phyloP scores from a whole-genome alignment of 805 yeast species.

The Danielozyma ontarioensis region DNA sequence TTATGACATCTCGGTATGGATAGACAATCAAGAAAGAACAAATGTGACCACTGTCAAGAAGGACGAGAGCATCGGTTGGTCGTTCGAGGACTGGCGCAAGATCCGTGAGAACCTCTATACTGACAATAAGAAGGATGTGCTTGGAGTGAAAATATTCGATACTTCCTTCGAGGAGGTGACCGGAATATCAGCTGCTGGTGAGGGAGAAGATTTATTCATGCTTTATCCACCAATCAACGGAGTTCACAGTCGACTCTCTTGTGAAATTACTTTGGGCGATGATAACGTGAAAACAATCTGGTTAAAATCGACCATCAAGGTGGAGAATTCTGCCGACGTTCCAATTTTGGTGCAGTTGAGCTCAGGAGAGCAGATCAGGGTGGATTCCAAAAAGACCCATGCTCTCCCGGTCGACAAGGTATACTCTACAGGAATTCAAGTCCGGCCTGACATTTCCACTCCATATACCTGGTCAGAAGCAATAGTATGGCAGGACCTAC shows the following conservation, averaged over 20 bases:
- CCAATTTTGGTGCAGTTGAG: slow-evolving; percentile 46
- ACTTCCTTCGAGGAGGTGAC: slow-evolving; percentile 51
- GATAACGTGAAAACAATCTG: slow-evolving; percentile 76
- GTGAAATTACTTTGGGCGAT: slow-evolving; percentile 63
- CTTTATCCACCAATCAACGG: slow-evolving; percentile 57
- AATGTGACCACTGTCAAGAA: slow-evolving; percentile 36
- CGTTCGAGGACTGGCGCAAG: slow-evolving; percentile 90
- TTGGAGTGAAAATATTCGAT: slow-evolving; percentile 59
- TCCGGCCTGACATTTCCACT: slow-evolving; percentile 55
- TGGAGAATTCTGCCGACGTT: slow-evolving; percentile 59
- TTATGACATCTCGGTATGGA: slow-evolving; percentile 74
- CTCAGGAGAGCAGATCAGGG: slow-evolving; percentile 24
- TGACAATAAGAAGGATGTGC: slow-evolving; percentile 52
- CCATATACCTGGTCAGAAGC: slow-evolving; percentile 67
- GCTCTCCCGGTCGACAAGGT: slow-evolving; percentile 74
- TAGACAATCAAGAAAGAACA: slow-evolving; percentile 38
- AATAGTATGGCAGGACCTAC: slow-evolving; percentile 61
- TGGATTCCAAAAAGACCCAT: slow-evolving; percentile 52
- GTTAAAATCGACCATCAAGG: slow-evolving; percentile 69
- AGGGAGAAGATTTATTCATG: slow-evolving; percentile 75
- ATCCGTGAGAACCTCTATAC: slow-evolving; percentile 76
- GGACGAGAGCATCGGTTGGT: slow-evolving; percentile 65
- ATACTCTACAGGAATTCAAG: slow-evolving; percentile 48
- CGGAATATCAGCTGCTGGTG: slow-evolving; percentile 65
- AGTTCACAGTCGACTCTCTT: slow-evolving; percentile 68